These are phyloP conservation scores for Cetraspora pellucida DNA, from an alignment of 192 early-diverging fungal genomes.

Conservation along the genomic window DNA sequence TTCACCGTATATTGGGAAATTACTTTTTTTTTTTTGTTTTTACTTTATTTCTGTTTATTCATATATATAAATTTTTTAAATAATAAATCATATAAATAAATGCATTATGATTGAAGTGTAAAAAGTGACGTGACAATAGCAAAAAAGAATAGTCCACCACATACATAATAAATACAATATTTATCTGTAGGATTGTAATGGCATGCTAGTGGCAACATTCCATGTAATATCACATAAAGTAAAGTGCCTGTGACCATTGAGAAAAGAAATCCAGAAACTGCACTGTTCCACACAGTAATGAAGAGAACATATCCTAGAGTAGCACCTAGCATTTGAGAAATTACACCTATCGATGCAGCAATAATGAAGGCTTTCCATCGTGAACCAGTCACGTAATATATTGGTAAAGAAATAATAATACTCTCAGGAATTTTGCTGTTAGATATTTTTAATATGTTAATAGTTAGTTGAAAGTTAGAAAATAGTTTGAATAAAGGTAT, in stretches of 20 bases:
- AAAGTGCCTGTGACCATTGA: conserved; percentile 13
- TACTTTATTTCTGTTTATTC: too few relatives aligned
- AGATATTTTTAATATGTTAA: not conserved
- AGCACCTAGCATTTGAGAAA: conserved; percentile 27
- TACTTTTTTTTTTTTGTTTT: too few relatives aligned
- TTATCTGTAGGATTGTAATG: conserved; percentile 23
- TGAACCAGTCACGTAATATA: conserved; percentile 16
- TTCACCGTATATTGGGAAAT: too few relatives aligned
- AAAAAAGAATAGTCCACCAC: conserved; percentile 29
- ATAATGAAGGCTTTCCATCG: conserved; percentile 14
- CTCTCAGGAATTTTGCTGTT: conserved; percentile 30
- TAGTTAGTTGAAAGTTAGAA: not conserved
- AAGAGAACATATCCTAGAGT: conserved; percentile 23
- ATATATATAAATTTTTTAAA: too few relatives aligned
- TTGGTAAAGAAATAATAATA: conserved; percentile 26
- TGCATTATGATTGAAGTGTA: too few relatives aligned
- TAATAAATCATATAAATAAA: too few relatives aligned
- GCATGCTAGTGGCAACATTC: conserved; percentile 32
- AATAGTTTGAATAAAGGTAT: not conserved
- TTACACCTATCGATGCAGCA: not conserved
- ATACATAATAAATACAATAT: conserved; percentile 18
- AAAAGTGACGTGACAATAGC: conserved; percentile 14
- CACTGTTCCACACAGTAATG: conserved; percentile 29
- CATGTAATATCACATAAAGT: conserved; percentile 30
- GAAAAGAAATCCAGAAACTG: conserved; percentile 19